Conservation (phyloP, 164 flowering plant species). For the Vitis labrusca region DNA sequence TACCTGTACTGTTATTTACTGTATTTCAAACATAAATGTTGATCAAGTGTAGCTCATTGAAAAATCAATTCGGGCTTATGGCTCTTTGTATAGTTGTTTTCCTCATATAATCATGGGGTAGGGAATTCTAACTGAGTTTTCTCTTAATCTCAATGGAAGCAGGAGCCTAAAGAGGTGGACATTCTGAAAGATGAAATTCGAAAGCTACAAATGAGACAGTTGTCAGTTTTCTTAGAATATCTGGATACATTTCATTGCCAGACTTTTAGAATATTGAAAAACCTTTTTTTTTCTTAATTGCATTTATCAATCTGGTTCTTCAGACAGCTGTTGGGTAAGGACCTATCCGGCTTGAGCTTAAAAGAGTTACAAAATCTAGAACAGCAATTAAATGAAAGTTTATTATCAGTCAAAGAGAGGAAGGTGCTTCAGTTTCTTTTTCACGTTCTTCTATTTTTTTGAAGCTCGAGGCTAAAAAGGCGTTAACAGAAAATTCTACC, state of each 20-base stretch:
- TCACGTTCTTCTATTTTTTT: background rate
- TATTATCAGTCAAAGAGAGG: constrained; percentile 57
- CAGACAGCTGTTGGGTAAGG: constrained; percentile 73
- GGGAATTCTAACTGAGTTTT: background rate
- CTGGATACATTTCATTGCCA: background rate
- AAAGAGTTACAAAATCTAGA: constrained; percentile 75
- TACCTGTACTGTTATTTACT: too few species aligned
- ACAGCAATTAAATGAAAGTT: constrained; percentile 65
- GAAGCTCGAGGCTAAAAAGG: background rate
- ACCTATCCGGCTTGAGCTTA: constrained; percentile 54
- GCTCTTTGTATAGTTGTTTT: background rate
- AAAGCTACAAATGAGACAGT: constrained; percentile 49
- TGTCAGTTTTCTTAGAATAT: constrained; percentile 38
- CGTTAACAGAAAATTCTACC: background rate
- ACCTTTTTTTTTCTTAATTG: background rate
- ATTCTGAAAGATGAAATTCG: constrained; percentile 59
- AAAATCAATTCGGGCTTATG: background rate
- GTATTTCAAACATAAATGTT: too few species aligned
- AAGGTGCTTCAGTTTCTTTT: constrained; percentile 46
- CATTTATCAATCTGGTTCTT: constrained; percentile 3
- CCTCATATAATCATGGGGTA: background rate
- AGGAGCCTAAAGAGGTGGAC: constrained; percentile 43
- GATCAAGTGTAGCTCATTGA: too few species aligned
- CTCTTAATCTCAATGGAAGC: constrained; percentile 21
- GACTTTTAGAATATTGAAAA: background rate